These are phyloP conservation scores for Iris macrosiphon DNA, from an alignment of 106 monocot genomes.

Conservation along the genomic window DNA sequence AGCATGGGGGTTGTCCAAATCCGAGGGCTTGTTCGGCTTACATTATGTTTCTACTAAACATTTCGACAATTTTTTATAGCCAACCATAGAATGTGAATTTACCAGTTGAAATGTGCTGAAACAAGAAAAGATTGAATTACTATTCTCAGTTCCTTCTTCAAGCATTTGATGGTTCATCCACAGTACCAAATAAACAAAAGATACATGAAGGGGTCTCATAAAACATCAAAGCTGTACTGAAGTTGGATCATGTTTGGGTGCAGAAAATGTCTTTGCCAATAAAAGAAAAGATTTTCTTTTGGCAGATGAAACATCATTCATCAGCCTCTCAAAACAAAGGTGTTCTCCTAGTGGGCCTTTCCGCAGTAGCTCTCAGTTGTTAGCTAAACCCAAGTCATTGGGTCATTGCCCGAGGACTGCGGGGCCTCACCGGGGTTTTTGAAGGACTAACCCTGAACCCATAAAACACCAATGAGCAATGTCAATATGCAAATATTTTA, in stretches of 20 bases:
- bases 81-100: too few species aligned
- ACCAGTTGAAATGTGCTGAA: not conserved
- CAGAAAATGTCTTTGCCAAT: too few species aligned
- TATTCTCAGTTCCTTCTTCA: constrained; percentile 2
- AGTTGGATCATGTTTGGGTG: not conserved
- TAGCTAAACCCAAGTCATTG: constrained; percentile 25
- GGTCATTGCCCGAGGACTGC: constrained; percentile 22
- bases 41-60: too few species aligned
- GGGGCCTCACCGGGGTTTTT: constrained; percentile 80
- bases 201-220: constrained; percentile 2
- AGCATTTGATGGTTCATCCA: constrained; percentile 2
- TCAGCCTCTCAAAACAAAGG: too few species aligned
- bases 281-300: not conserved
- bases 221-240: not conserved
- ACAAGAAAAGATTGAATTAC: constrained; percentile 4
- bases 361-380: not conserved
- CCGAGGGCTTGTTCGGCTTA: too few species aligned
- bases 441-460: constrained; percentile 77
- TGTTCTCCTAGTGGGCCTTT: too few species aligned
- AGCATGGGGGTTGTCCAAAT: too few species aligned
- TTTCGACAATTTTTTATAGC: too few species aligned
- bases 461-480: not conserved
- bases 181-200: not conserved
- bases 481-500: not conserved
- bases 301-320: not conserved